Base-by-base conservation (phyloP, 768 basidiomycete species). In the Kwoniella botswanensis region DNA sequence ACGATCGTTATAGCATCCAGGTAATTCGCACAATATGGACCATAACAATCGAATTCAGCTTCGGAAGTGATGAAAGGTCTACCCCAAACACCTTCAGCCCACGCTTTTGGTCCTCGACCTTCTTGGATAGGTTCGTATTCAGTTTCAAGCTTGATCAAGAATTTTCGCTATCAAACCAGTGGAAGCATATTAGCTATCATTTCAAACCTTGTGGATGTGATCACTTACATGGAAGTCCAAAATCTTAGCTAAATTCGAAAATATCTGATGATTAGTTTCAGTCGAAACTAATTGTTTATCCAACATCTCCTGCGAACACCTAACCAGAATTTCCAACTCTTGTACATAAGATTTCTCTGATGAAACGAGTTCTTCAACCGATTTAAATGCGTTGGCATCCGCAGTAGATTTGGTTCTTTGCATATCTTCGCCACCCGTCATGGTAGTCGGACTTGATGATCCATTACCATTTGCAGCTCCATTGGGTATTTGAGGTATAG, bases 301-400 rank as follows among this genome's bases (percentile, higher is more conserved):
- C 6, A 93, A 87, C 69, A 98, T 85, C 17, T 91, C 90, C 58
- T 88, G 90, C 18, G 95, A 89, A 80, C 98, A 98, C 89, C 92
- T 91, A 88, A 96, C 94, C 88, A 98, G 92, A 79, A 94, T 90
- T 83, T 97, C 94, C 73, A 99, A 86, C 85, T 98, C 97, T 84
- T 93, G 91, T 5, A 98, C 96, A 83, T 93, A 98, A 85, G 94
- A 94, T 76, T 93, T 90, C 84, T 99, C 97, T 0, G 94, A 98
- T 83, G 93, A 92, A 59, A 98, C 88, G 76, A 98, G 89, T 84
- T 99, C 97, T 79, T 88, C 88, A 70, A 94, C 80, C 10, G 72
- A 72, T 63, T 81, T 81, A 67, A 73, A 79, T 2, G 80, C 80
- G 57, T 77, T 79, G 29, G 68, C 65, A 65, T 77, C 80, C 2